Conservation (phyloP, 495 filamentous ascomycete species). For the Penicillium herquei region DNA sequence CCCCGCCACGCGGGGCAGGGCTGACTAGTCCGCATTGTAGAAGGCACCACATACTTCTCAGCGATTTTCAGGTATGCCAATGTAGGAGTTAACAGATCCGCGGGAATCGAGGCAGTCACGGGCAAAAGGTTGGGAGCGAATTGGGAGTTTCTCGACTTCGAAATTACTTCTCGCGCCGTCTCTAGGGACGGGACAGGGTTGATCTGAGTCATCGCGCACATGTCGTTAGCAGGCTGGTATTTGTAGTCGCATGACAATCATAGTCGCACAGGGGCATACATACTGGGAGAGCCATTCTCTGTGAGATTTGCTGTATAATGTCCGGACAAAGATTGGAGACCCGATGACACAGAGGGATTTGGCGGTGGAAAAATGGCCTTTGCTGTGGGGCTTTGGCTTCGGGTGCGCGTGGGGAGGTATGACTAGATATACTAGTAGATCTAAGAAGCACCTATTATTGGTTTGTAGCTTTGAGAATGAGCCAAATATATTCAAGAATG, state of each 20-base stretch:
- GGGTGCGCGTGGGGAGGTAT: constrained; percentile 5
- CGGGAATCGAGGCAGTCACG: constrained; percentile 79
- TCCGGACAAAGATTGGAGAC: background rate
- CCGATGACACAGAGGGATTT: constrained; percentile 19
- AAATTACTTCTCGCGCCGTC: constrained; percentile 51
- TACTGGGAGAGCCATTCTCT: constrained; percentile 38
- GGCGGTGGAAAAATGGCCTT: constrained; percentile 29
- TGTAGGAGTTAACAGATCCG: constrained; percentile 89
- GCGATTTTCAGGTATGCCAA: constrained; percentile 87
- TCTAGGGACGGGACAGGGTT: constrained; percentile 42
- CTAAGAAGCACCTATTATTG: background rate
- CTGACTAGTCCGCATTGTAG: background rate
- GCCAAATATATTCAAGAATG: no score
- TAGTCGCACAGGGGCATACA: constrained; percentile 9
- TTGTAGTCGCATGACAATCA: background rate
- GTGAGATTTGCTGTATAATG: constrained; percentile 2
- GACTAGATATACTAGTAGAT: background rate
- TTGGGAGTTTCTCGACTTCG: constrained; percentile 42
- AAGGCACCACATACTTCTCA: constrained; percentile 56
- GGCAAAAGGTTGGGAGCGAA: constrained; percentile 81
- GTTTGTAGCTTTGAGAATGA: background rate
- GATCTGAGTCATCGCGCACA: constrained; percentile 32
- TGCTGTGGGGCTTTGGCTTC: constrained; percentile 17
- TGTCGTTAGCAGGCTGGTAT: background rate
- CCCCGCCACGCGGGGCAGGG: constrained; percentile 5